phyloP scores from a whole-genome alignment of 306 rosid species.

The Luffa aegyptiaca region DNA sequence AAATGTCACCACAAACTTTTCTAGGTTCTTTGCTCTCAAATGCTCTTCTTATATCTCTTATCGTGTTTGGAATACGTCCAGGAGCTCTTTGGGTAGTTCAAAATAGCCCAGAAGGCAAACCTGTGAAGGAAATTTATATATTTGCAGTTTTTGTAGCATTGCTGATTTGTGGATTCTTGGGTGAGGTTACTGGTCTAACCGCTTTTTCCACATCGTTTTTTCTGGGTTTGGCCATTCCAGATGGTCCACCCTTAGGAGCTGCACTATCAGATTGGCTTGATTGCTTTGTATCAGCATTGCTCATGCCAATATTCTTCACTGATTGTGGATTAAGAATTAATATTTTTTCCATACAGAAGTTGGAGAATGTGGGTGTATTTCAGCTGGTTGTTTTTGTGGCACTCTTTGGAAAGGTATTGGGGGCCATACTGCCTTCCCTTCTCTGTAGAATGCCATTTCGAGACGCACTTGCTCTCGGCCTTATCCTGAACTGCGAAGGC shows the following conservation, averaged over 20 bases:
- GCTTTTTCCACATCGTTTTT: constrained; percentile 28
- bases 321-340: constrained; percentile 13
- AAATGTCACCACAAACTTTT: constrained; percentile 20
- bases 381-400: neutral
- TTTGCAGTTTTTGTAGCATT: constrained; percentile 62
- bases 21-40: constrained; percentile 38
- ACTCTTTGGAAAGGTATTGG: constrained; percentile 16
- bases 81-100: constrained; percentile 44
- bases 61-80: constrained; percentile 49
- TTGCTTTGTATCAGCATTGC: constrained; percentile 14
- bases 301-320: constrained; percentile 24
- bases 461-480: constrained; percentile 49
- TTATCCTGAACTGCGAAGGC: constrained; percentile 62
- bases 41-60: constrained; percentile 22
- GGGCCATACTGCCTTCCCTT: constrained; percentile 44
- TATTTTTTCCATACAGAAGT: neutral
- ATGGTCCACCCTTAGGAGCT: constrained; percentile 27
- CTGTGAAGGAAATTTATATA: constrained; percentile 46
- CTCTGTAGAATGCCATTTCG: constrained; percentile 45
- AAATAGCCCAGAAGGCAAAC: constrained; percentile 73
- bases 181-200: constrained; percentile 77
- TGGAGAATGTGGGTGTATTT: constrained; percentile 4
- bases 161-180: constrained; percentile 65
- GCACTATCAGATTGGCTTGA: constrained; percentile 20
- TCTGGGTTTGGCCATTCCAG: constrained; percentile 20